These are phyloP conservation scores for Fusarium dlaminii DNA, from an alignment of 2,329 filamentous ascomycete species.

Conservation along the genomic window DNA sequence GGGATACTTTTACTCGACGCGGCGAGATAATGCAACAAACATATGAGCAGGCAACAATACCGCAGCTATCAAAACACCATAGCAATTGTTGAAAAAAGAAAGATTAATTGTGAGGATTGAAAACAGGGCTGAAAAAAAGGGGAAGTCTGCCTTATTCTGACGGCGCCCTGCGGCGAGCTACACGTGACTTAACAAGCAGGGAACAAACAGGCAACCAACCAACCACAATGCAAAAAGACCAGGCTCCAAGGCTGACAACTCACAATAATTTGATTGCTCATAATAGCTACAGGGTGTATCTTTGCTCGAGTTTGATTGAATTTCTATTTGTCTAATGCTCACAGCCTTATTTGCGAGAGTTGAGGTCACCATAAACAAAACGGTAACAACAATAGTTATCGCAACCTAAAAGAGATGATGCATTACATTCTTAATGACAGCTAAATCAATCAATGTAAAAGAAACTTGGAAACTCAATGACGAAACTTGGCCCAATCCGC, in stretches of 20 bases:
- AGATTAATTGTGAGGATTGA: rapidly evolving
- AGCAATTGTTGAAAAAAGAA: rapidly evolving
- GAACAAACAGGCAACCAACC: not conserved
- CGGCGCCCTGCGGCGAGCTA: not conserved
- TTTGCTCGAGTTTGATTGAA: not conserved
- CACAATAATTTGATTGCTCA: not conserved
- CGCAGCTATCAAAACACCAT: not conserved
- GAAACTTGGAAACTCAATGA: not conserved
- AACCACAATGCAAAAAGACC: not conserved
- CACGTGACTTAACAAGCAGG: not conserved
- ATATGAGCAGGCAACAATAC: not conserved
- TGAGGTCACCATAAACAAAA: not conserved
- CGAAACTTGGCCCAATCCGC: not conserved
- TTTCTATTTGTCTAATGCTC: rapidly evolving
- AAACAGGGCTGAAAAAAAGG: not conserved
- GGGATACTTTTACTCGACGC: not conserved
- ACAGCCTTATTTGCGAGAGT: too few relatives aligned
- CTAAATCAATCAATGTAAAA: rapidly evolving
- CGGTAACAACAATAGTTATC: rapidly evolving
- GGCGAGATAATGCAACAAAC: too few relatives aligned
- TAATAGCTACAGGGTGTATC: not conserved
- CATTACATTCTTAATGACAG: rapidly evolving
- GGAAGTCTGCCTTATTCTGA: not conserved
- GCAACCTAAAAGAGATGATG: not conserved
- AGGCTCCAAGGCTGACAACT: not conserved